Base-by-base conservation (phyloP, 805 yeast species). In the Hanseniaspora lindneri region DNA sequence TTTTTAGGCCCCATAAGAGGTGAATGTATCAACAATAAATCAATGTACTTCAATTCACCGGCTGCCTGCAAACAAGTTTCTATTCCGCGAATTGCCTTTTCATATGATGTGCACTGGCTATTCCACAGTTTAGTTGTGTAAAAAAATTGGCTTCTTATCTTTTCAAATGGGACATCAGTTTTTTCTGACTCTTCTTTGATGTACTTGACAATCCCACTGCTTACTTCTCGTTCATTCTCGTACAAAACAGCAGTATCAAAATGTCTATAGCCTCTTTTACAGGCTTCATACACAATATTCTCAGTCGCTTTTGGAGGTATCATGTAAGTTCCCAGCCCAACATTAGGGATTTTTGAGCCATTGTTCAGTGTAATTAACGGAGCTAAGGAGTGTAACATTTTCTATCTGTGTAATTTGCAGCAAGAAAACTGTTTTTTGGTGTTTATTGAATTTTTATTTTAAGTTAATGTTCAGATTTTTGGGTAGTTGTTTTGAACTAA, bases 71-170 rank as follows among this genome's bases (percentile, higher is more conserved):
- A 58, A 53, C 84, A 77, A 17, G 66, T 70, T 32, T 68, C 64
- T 51, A 84, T 77, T 14, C 85, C 89, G 4, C 50, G 51, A 47
- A 71, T 72, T 14, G 92, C 80, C 19, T 67, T 64, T 0, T 63
- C 60, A 57, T 79, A 77, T 0, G 84, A 83, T 4, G 34, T 35
- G 52, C 75, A 75, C 53, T 77, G 75, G 39, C 70, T 68, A 55
- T 80, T 76, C 89, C 89, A 81, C 19, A 83, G 58, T 58, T 84
- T 84, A 4, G 92, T 79, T 9, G 86, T 79, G 62, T 81, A 76
- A 52, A 69, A 73, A 9, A 77, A 72, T 25, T 74, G 79, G 37
- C 66, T 70, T 47, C 81, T 65, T 25, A 48, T 41, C 24, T 37
- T 28, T 32, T 49, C 48, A 40, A 41, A 42, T 2, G 42, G 10